Percentiles rank a stretch among this genome's conserved stretches.
phyloP scores from a whole-genome alignment of 2,329 filamentous ascomycete species.

The Aspergillus pseudoterreus region DNA sequence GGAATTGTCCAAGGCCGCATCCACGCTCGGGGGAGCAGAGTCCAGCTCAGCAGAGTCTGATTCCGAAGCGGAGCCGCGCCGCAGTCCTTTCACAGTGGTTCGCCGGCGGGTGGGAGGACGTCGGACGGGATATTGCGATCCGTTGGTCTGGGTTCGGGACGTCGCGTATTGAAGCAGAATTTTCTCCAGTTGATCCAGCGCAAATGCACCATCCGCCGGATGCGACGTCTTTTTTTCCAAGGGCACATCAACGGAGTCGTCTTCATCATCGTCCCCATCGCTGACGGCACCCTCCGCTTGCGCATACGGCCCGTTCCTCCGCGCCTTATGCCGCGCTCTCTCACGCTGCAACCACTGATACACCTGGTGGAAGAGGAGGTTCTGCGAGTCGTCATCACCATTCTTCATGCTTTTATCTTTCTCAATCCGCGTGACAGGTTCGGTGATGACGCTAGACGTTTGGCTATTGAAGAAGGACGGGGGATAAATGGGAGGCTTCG shows the following conservation, averaged over 20 bases:
- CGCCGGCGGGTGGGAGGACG: slow-evolving; percentile 30
- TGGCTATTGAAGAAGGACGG: slow-evolving; percentile 27
- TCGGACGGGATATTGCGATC: slow-evolving; percentile 16
- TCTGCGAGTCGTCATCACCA: slow-evolving; percentile 30
- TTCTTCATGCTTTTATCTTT: slow-evolving; percentile 22
- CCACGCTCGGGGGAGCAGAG: slow-evolving; percentile 75
- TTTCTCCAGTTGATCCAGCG: slow-evolving; percentile 74
- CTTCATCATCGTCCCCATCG: slow-evolving; percentile 22
- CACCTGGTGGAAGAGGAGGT: slow-evolving; percentile 65
- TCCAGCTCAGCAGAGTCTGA: slow-evolving; percentile 84
- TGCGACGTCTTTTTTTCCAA: slow-evolving; percentile 50
- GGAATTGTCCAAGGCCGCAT: slow-evolving; percentile 81
- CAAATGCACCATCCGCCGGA: slow-evolving; percentile 65
- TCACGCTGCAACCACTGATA: slow-evolving; percentile 81
- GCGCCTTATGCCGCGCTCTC: slow-evolving; percentile 61
- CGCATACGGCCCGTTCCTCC: slow-evolving; percentile 48
- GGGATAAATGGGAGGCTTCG: slow-evolving; percentile 21
- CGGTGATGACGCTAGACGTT: slow-evolving; percentile 21
- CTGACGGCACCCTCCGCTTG: slow-evolving; percentile 37
- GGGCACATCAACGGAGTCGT: slow-evolving; percentile 15
- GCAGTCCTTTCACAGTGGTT: slow-evolving; percentile 30
- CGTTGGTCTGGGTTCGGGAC: slow-evolving; percentile 25
- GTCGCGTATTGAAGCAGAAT: slow-evolving; percentile 53
- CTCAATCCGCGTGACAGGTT: slow-evolving; percentile 22
- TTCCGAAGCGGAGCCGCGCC: slow-evolving; percentile 64